A percentile compares a stretch with the other conserved stretches of the same genome.
Conservation (phyloP, 2,329 filamentous ascomycete species). For the Fusarium siculi region DNA sequence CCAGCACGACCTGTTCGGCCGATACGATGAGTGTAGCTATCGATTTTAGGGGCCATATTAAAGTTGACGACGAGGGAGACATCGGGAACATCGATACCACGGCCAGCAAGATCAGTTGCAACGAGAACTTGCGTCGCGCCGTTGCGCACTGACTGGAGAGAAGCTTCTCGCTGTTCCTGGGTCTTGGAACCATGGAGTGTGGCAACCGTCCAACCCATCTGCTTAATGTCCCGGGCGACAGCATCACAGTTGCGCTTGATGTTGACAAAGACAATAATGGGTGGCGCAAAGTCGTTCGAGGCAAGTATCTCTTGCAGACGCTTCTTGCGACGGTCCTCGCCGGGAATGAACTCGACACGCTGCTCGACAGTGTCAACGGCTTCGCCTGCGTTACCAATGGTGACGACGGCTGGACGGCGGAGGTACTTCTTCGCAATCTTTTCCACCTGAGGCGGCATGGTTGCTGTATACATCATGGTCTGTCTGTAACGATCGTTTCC, state of each 20-base stretch:
- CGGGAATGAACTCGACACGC: slow-evolving; percentile 88
- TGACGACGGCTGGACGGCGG: slow-evolving; percentile 90
- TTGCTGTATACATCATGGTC: slow-evolving; percentile 99
- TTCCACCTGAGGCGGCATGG: slow-evolving; percentile 93
- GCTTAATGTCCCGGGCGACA: slow-evolving; percentile 91
- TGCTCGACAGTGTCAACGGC: slow-evolving; percentile 98
- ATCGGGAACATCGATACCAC: slow-evolving; percentile 97
- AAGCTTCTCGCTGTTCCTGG: slow-evolving; percentile 96
- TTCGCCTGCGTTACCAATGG: slow-evolving; percentile 93
- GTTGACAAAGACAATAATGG: slow-evolving; percentile 99
- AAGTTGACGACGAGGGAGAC: slow-evolving; percentile 97
- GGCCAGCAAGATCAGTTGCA: slow-evolving; percentile 92
- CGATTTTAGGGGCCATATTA: slow-evolving; percentile 95
- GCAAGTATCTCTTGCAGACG: slow-evolving; percentile 89
- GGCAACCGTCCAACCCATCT: slow-evolving; percentile 89
- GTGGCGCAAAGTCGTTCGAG: slow-evolving; percentile 82
- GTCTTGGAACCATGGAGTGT: slow-evolving; percentile 96
- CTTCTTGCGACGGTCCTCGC: slow-evolving; percentile 97
- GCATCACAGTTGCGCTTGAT: slow-evolving; percentile 99
- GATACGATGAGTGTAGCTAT: slow-evolving; percentile 95
- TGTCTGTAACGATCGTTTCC: slow-evolving; percentile 86
- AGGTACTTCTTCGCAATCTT: slow-evolving; percentile 98
- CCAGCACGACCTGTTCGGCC: slow-evolving; percentile 97
- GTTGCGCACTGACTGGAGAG: slow-evolving; percentile 83
- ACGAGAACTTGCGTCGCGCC: slow-evolving; percentile 89